Percentiles rank a stretch among this genome's conserved stretches.
These are phyloP conservation scores for Yamadazyma pseudoaaseri DNA, from an alignment of 1,139 yeast species.

Conservation along the genomic window DNA sequence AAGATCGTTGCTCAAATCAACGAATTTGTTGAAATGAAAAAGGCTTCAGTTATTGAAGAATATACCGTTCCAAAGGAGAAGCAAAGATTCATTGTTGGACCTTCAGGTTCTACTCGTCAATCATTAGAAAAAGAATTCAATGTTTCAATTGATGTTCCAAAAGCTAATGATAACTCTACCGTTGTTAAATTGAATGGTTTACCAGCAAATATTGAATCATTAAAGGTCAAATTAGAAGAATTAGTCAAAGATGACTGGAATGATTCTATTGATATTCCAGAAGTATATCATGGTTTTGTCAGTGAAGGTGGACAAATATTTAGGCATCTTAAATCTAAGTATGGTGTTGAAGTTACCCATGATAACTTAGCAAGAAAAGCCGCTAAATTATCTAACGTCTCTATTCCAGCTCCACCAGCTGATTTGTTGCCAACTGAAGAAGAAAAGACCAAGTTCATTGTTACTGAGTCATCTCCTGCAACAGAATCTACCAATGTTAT, in stretches of 20 bases:
- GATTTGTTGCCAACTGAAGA: conserved; percentile 48
- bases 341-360: conserved; percentile 61
- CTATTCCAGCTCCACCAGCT: conserved; percentile 49
- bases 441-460: conserved; percentile 43
- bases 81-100: conserved; percentile 78
- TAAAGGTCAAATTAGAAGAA: conserved; percentile 51
- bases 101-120: conserved; percentile 75
- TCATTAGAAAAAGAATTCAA: conserved; percentile 67
- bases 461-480: conserved; percentile 22
- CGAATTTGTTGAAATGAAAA: conserved; percentile 62
- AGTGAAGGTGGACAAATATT: conserved; percentile 69
- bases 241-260: conserved; percentile 55
- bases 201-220: conserved; percentile 60
- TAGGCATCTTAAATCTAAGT: conserved; percentile 54
- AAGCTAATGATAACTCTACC: conserved; percentile 48
- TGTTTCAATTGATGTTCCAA: conserved; percentile 70
- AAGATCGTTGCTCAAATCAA: conserved; percentile 66
- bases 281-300: conserved; percentile 55
- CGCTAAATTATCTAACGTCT: conserved; percentile 42
- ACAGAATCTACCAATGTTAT: conserved; percentile 34
- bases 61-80: conserved; percentile 69
- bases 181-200: conserved; percentile 53
- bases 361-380: conserved; percentile 55
- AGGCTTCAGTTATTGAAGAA: conserved; percentile 57
- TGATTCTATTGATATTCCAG: conserved; percentile 54